phyloP scores from a whole-genome alignment of 441 rosid species.

The Populus tomentosa region DNA sequence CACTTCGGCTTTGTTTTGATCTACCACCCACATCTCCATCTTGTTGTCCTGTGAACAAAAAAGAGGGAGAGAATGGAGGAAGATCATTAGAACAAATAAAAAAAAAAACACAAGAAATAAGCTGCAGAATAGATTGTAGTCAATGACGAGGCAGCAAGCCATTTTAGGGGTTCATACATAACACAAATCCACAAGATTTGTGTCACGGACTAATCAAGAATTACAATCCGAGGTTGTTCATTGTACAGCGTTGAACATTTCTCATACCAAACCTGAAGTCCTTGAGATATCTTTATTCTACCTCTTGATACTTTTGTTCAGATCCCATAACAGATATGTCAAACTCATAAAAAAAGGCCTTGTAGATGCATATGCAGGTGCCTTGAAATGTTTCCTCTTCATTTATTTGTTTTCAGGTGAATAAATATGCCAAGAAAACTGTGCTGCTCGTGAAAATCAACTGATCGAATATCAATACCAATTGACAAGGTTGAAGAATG shows the following conservation, averaged over 20 bases:
- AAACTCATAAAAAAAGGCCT: neutral
- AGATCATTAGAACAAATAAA: neutral
- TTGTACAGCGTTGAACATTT: neutral
- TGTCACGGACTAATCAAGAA: no score
- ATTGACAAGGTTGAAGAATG: slow-evolving; percentile 36
- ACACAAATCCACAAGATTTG: neutral
- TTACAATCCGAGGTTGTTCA: neutral
- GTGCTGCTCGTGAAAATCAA: slow-evolving; percentile 33
- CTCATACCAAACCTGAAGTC: neutral
- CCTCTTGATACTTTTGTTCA: neutral
- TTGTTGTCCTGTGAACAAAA: slow-evolving; percentile 33
- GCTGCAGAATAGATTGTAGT: neutral
- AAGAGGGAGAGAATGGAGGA: neutral
- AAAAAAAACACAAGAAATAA: neutral
- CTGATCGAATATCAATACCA: slow-evolving; percentile 16
- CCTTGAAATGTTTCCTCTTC: neutral
- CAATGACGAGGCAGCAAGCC: neutral
- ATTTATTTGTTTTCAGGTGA: neutral
- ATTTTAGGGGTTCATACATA: neutral
- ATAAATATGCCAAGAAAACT: neutral
- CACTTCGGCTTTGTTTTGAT: slow-evolving; percentile 84
- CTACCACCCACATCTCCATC: slow-evolving; percentile 66
- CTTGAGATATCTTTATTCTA: neutral
- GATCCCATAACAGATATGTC: neutral
- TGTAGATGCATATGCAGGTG: neutral